Evolutionary conservation across 352 stramenopile species (phyloP).

Genomic region (Phytophthora brassicae): DNA sequence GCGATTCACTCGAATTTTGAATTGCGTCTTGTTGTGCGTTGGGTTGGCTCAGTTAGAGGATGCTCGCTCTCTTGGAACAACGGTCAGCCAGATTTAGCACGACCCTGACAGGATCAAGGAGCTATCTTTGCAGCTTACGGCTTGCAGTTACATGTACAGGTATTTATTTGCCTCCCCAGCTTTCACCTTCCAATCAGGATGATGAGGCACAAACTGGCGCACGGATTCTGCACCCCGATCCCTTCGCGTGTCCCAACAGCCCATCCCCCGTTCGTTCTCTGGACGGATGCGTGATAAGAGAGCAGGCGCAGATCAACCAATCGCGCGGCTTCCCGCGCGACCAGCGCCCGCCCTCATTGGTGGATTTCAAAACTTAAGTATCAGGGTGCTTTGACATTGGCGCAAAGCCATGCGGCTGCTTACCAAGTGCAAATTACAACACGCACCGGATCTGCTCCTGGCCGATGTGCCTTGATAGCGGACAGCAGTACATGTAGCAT

Average conservation of each 20-base stretch:
- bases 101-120: no score
- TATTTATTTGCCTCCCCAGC: no score
- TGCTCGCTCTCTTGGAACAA: conserved; percentile 39
- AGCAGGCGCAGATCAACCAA: conserved; percentile 35
- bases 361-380: conserved; percentile 9
- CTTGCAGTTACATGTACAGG: no score
- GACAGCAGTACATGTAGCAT: conserved; percentile 13
- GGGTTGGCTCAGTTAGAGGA: conserved; percentile 2
- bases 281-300: conserved; percentile 32
- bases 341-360: conserved; percentile 6
- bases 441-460: conserved; percentile 14
- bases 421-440: conserved; percentile 3
- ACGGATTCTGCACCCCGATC: conserved; percentile 17
- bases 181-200: conserved; percentile 19
- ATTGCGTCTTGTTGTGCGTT: conserved; percentile 22
- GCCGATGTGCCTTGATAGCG: conserved; percentile 25
- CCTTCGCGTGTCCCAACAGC: conserved; percentile 29
- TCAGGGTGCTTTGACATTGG: conserved; percentile 11
- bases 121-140: no score
- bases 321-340: conserved; percentile 4
- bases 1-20: conserved; percentile 10
- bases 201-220: conserved; percentile 10
- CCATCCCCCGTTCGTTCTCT: conserved; percentile 31
- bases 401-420: conserved; percentile 4
- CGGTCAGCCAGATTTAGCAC: conserved; percentile 15